Conservation (phyloP, 345 rosid genomes). For the Salix caprea region DNA sequence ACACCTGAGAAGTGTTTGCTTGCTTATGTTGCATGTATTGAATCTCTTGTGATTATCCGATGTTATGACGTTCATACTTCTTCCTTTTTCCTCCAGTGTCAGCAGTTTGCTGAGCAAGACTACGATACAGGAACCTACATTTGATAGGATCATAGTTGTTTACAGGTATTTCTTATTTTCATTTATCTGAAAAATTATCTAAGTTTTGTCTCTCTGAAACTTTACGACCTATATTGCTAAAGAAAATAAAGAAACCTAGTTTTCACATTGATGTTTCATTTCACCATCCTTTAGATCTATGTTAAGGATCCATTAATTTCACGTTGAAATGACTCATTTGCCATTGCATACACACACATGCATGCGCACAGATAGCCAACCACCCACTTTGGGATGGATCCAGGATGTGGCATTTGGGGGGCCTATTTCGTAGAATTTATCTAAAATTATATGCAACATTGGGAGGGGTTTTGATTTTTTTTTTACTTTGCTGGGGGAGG, state of each 20-base stretch:
- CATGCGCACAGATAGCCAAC: neutral
- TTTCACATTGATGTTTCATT: neutral
- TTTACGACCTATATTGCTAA: neutral
- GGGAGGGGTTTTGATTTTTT: too few species aligned
- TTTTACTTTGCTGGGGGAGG: too few species aligned
- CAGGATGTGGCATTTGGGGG: too few species aligned
- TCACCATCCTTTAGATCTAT: neutral
- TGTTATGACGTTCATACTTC: conserved; percentile 10
- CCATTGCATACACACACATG: neutral
- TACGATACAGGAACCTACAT: conserved; percentile 86
- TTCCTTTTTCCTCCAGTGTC: conserved; percentile 38
- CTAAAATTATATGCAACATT: too few species aligned
- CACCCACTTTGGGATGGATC: too few species aligned
- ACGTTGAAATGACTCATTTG: neutral
- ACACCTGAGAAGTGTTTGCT: neutral
- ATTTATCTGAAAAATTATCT: neutral
- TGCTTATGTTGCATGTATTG: conserved; percentile 1
- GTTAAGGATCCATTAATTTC: neutral
- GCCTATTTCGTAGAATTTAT: too few species aligned
- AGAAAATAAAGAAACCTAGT: neutral
- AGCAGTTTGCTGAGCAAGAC: conserved; percentile 61
- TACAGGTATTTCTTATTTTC: conserved; percentile 54
- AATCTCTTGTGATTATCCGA: conserved; percentile 1
- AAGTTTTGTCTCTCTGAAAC: neutral
- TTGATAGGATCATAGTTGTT: conserved; percentile 90